Conservation (phyloP, 257 asterid genomes). For the Fraxinus quadrangulata region DNA sequence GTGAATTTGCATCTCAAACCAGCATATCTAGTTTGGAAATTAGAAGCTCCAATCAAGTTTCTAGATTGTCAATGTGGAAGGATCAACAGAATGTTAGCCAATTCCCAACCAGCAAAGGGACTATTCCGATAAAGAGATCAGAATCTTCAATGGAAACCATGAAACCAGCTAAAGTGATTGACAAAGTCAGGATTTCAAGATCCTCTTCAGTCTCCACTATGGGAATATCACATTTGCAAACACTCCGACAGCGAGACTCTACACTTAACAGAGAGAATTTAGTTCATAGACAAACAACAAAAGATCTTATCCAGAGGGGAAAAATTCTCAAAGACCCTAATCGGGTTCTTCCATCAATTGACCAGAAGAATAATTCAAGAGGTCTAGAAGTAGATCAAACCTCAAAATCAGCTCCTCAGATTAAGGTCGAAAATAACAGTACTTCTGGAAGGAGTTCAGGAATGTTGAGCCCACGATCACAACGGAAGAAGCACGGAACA, state of each 20-base stretch:
- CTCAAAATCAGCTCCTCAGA: constrained; percentile 33
- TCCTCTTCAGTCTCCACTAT: constrained; percentile 26
- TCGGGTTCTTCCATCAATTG: constrained; percentile 32
- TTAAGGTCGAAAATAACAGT: constrained; percentile 42
- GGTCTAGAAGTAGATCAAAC: constrained; percentile 32
- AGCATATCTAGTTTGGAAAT: constrained; percentile 31
- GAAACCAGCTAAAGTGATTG: constrained; percentile 47
- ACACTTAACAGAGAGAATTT: constrained; percentile 37
- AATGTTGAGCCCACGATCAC: constrained; percentile 59
- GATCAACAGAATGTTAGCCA: constrained; percentile 26
- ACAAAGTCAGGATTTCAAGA: constrained; percentile 34
- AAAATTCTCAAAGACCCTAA: constrained; percentile 37
- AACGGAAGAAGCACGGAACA: constrained; percentile 36
- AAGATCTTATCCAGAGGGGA: constrained; percentile 41
- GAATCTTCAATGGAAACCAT: constrained; percentile 41
- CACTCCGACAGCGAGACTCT: constrained; percentile 32
- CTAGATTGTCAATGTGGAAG: constrained; percentile 34
- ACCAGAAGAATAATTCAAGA: constrained; percentile 35
- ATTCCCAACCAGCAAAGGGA: constrained; percentile 37
- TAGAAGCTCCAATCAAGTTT: constrained; percentile 29
- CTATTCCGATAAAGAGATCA: constrained; percentile 38
- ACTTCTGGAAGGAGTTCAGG: constrained; percentile 47
- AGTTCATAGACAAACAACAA: constrained; percentile 37
- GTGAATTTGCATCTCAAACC: constrained; percentile 36
- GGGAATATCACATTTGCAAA: constrained; percentile 41